Evolutionary conservation across 305 asterid genomes (phyloP), one percentile per base, ranked within the genome.

Genomic region (Fraxinus sp.): DNA sequence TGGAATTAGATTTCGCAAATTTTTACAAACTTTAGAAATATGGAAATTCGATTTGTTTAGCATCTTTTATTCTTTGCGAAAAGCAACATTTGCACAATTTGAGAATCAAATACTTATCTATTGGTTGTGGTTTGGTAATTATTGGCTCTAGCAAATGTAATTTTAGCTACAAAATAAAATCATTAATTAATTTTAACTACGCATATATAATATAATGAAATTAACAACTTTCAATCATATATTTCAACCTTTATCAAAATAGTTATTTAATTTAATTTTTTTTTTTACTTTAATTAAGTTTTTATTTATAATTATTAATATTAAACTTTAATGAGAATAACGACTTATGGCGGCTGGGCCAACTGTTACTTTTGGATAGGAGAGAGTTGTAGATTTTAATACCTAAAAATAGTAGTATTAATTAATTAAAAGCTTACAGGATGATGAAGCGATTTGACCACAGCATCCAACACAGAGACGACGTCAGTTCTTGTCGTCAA

Each of bases 401-500:
- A 32, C 36, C 3, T 6, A 59, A 49, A 14, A 43, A 46, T 20
- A 81, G 4, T 11, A 26, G 7, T 5, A 0, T 0, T 26, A 79
- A 0, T 0, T 26, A 79, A 49, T 7, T 7, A 55, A 36, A 75
- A 1, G 59, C 84, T 81, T 83, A 88, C 98, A 8, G 90, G 81
- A 1, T 86, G 82, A 75, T 76, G 90, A 46, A 91, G 87, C 76
- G 95, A 90, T 83, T 80, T 84, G 32, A 81, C 86, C 46, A 92
- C 94, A 55, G 97, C 86, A 13, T 28, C 77, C 18, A 89, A 1
- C 1, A 92, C 95, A 72, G 97, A 93, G 43, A 93, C 82, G 0
- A 91, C 84, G 70, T 92, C 97, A 1, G 97, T 93, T 28, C 87
- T 89, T 0, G 90, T 87, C 0, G 95, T 92, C 70, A 92, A 90